Conservation (phyloP, 441 rosid species). For the Omphalea diandra region DNA sequence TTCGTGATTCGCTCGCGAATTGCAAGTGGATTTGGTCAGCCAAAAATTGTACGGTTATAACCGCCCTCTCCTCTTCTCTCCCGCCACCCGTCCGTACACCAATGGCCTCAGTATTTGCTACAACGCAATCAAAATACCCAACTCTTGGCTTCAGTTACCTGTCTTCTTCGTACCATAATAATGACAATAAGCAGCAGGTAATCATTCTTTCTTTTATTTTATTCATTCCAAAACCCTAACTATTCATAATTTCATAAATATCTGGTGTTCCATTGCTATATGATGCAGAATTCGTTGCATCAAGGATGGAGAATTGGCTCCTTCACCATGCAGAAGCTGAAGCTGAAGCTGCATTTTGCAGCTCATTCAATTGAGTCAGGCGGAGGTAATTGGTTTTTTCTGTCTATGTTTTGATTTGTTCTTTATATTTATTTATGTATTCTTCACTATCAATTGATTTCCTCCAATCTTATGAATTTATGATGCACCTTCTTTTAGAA, state of each 20-base stretch:
- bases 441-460: background rate
- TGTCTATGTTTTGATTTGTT: background rate
- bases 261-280: constrained; percentile 14
- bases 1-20: no score
- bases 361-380: constrained; percentile 25
- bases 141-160: constrained; percentile 6
- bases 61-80: constrained; percentile 19
- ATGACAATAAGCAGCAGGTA: no score
- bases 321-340: constrained; percentile 25
- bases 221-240: background rate
- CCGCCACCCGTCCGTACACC: constrained; percentile 24
- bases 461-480: background rate
- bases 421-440: background rate
- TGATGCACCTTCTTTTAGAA: no score
- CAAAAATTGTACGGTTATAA: constrained; percentile 37
- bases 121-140: background rate
- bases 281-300: constrained; percentile 27
- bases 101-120: constrained; percentile 38
- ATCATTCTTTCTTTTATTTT: background rate
- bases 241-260: background rate
- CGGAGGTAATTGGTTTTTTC: constrained; percentile 45
- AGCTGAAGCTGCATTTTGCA: constrained; percentile 18
- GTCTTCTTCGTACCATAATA: constrained; percentile 6
- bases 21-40: constrained; percentile 39
- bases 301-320: constrained; percentile 33